Base-by-base conservation (phyloP, 306 rosid genomes). In the Trifolium dubium region DNA sequence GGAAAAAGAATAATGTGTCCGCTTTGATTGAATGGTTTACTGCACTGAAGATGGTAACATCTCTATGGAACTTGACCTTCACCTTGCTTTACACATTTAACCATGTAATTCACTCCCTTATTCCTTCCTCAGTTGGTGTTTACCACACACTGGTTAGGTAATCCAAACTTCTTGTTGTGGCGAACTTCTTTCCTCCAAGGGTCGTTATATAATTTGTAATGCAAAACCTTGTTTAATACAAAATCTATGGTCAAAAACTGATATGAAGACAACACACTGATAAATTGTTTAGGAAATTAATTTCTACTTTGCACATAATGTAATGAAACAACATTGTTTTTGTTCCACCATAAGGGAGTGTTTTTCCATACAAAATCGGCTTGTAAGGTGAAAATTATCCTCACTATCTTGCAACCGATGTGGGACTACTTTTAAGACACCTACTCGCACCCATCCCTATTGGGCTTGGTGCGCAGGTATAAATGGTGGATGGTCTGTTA, bases 171-270 rank as follows among this genome's bases (percentile, higher is more conserved):
- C 75, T 91, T 90, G 50, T 79, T 67, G 17, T 58, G 71, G 50
- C 18, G 71, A 76, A 80, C 80, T 51, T 34, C 80, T 79, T 73
- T 87, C 90, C 93, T 85, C 98, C 97, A 91, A 44, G 87, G 93
- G 14, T 93, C 98, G 18, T 91, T 86, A 37, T 93, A 96, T 67
- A 93, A 81, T 86, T 93, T 91, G 87, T 89, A 85, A 79, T 93
- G 97, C 88, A 93, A 77, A 83, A 89, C 83, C 98, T 90, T 73
- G 59, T 76, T 64, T 19, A 55, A 75, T 68, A 71, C 44, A 61
- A 70, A 54, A 79, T 43, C 6, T 67, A 47, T 29, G 28, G 75
- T 73, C 71, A 84, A 75, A 23, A 46, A 31, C 34, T n/a, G 23
- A 80, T 2, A 73, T 47, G 29, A 4, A 72, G 7, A 56, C 41